Percentiles rank a stretch among this genome's conserved stretches.
These are phyloP conservation scores for Hippophae gyantsensis DNA, from an alignment of 306 rosid genomes.

Conservation along the genomic window DNA sequence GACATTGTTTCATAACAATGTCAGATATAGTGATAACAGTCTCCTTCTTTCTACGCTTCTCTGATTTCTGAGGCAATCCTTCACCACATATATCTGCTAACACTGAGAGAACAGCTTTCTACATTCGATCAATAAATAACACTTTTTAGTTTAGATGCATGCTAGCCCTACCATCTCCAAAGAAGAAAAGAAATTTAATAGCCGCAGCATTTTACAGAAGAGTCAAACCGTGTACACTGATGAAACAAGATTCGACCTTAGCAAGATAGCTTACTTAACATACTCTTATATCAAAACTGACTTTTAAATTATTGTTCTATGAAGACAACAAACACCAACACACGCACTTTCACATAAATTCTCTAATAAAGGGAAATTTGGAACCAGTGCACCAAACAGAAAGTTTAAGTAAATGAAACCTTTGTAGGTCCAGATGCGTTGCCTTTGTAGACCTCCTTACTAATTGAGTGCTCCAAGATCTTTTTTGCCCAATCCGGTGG, in stretches of 20 bases:
- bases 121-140: slow-evolving; percentile 35
- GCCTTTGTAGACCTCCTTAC: slow-evolving; percentile 96
- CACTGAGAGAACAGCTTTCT: slow-evolving; percentile 97
- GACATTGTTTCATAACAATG: slow-evolving; percentile 77
- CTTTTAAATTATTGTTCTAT: not conserved
- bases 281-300: not conserved
- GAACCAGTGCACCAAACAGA: slow-evolving; percentile 8
- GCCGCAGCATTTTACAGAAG: slow-evolving; percentile 1
- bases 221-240: no score
- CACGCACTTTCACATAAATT: no score
- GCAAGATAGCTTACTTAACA: not conserved
- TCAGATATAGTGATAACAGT: slow-evolving; percentile 57
- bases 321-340: not conserved
- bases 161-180: not conserved
- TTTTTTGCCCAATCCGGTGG: slow-evolving; percentile 97
- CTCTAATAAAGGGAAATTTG: not conserved
- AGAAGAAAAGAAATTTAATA: slow-evolving; percentile 2
- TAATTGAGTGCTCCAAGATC: slow-evolving; percentile 74
- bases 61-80: slow-evolving; percentile 41
- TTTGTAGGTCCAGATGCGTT: slow-evolving; percentile 99
- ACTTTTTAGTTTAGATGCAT: slow-evolving; percentile 24
- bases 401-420: slow-evolving; percentile 43
- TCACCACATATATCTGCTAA: slow-evolving; percentile 48
- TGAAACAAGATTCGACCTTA: no score
- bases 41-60: slow-evolving; percentile 50